phyloP scores from a whole-genome alignment of 768 basidiomycete species.

The Xerocomellus chrysenteron region DNA sequence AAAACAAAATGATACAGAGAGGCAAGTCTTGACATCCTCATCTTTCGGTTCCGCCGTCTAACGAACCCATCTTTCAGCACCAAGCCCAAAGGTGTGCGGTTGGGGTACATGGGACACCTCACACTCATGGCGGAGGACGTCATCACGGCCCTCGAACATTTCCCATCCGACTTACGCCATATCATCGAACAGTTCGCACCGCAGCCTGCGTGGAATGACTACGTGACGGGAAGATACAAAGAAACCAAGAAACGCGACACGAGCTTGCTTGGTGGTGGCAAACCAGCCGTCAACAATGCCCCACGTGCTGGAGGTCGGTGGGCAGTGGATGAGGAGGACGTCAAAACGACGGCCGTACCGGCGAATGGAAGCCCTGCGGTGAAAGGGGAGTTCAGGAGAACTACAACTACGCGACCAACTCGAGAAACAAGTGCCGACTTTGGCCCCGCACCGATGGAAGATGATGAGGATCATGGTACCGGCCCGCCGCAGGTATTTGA shows the following conservation, averaged over 20 bases:
- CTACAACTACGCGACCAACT: conserved; percentile 40
- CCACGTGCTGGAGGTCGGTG: conserved; percentile 43
- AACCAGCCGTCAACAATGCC: conserved; percentile 53
- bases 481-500: conserved; percentile 45
- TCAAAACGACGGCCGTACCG: conserved; percentile 24
- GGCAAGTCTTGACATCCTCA: conserved; percentile 42
- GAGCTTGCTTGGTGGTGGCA: conserved; percentile 81
- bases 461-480: conserved; percentile 45
- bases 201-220: conserved; percentile 83
- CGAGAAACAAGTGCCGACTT: conserved; percentile 65
- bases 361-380: conserved; percentile 25
- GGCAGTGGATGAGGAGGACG: conserved; percentile 72
- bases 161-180: conserved; percentile 73
- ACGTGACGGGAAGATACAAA: conserved; percentile 79
- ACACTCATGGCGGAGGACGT: conserved; percentile 95
- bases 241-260: conserved; percentile 85
- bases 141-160: conserved; percentile 83
- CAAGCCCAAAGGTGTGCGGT: conserved; percentile 72
- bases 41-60: background rate
- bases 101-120: conserved; percentile 97
- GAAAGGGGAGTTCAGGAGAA: conserved; percentile 61
- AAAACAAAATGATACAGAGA: conserved; percentile 70
- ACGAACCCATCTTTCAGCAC: conserved; percentile 39
- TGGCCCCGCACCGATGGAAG: conserved; percentile 50
- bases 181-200: conserved; percentile 68